These are phyloP conservation scores for Botrytis tulipae DNA, from an alignment of 2,329 filamentous ascomycete species.

Conservation along the genomic window DNA sequence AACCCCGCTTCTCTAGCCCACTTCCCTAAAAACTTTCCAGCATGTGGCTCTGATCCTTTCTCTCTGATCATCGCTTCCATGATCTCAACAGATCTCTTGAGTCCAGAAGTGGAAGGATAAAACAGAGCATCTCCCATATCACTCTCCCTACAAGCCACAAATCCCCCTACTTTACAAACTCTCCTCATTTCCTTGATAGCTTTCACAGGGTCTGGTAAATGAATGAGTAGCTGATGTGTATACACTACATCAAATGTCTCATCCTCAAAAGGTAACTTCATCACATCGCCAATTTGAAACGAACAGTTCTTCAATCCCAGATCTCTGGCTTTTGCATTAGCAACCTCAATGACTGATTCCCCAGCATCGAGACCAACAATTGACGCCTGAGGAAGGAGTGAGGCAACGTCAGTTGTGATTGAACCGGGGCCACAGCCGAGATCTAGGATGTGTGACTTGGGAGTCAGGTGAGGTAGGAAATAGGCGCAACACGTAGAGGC, in stretches of 20 bases:
- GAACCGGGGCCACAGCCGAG: slow-evolving; percentile 20
- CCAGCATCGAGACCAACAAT: slow-evolving; percentile 15
- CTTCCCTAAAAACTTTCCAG: slow-evolving; percentile 6
- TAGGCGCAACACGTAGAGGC: slow-evolving; percentile 17
- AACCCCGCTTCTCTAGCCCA: slow-evolving; percentile 17
- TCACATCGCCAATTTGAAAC: slow-evolving; percentile 18
- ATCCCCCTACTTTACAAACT: slow-evolving; percentile 14
- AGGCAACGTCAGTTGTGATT: slow-evolving; percentile 7
- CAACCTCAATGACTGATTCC: background rate
- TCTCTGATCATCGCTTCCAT: slow-evolving; percentile 14
- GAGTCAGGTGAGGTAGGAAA: slow-evolving; percentile 12
- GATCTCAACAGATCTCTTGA: background rate
- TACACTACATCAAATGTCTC: slow-evolving; percentile 18
- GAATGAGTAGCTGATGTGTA: slow-evolving; percentile 19
- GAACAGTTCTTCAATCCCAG: slow-evolving; percentile 1
- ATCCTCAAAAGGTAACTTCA: slow-evolving; percentile 14
- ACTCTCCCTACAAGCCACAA: slow-evolving; percentile 19
- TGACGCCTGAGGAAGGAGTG: slow-evolving; percentile 5
- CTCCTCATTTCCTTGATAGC: slow-evolving; percentile 17
- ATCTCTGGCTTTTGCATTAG: background rate
- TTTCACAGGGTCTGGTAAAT: background rate
- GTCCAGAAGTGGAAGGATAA: background rate
- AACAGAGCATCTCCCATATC: slow-evolving; percentile 15
- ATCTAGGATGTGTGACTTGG: background rate
- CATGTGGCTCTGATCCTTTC: slow-evolving; percentile 9